phyloP scores from a whole-genome alignment of 495 filamentous ascomycete genomes.

The Penicillium flavigenum region DNA sequence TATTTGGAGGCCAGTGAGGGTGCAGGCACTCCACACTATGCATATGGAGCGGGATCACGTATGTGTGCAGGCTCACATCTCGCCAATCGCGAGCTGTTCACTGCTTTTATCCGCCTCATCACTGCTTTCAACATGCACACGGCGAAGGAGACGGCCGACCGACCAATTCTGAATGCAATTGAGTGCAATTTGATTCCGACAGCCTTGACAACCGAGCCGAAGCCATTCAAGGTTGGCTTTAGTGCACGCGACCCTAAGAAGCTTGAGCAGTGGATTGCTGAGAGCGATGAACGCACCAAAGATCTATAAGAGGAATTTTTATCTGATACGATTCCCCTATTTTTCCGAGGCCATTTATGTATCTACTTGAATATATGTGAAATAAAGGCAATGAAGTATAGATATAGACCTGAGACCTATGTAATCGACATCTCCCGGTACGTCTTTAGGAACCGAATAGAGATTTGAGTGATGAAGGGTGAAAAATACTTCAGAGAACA shows the following conservation, averaged over 20 bases:
- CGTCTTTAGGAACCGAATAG: not conserved
- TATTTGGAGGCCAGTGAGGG: conserved; percentile 58
- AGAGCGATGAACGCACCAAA: conserved; percentile 59
- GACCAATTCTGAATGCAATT: conserved; percentile 58
- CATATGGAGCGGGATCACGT: conserved; percentile 66
- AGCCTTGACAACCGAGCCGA: conserved; percentile 67
- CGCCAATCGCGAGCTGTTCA: conserved; percentile 66
- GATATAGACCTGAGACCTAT: not conserved
- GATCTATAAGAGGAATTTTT: conserved; percentile 37
- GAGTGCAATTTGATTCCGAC: conserved; percentile 64
- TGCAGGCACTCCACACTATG: conserved; percentile 66
- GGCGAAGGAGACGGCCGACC: conserved; percentile 40
- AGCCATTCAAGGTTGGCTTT: conserved; percentile 64
- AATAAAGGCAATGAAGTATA: not conserved
- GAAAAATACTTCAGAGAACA: not conserved
- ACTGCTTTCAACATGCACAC: conserved; percentile 59
- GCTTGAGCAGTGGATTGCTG: conserved; percentile 51
- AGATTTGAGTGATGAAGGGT: too few species aligned
- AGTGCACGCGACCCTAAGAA: conserved; percentile 43
- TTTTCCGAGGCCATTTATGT: not conserved
- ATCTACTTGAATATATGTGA: not conserved
- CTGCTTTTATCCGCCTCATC: conserved; percentile 66
- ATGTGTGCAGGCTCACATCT: conserved; percentile 74
- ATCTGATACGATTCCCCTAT: not conserved
- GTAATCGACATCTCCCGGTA: not conserved